Evolutionary conservation across 345 rosid species (phyloP).

Genomic region (Balakata baccata): DNA sequence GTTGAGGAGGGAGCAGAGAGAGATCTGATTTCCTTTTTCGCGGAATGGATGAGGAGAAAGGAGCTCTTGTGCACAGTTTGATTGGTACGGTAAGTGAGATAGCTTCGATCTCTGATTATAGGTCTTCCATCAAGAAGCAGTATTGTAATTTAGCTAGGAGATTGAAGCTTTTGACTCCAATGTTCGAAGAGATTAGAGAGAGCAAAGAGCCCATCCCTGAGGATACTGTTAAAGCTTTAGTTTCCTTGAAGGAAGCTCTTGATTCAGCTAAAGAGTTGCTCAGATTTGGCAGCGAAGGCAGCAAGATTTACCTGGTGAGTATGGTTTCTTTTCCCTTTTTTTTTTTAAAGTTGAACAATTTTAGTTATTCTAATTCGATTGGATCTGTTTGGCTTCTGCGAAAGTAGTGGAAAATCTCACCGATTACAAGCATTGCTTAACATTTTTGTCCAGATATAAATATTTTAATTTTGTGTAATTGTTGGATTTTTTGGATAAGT

Average conservation of each 20-base stretch:
- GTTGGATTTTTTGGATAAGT: not conserved
- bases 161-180: conserved; percentile 70
- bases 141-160: conserved; percentile 73
- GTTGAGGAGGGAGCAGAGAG: not conserved
- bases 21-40: conserved; percentile 3
- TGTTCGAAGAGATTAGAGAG: conserved; percentile 82
- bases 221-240: conserved; percentile 43
- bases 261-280: conserved; percentile 59
- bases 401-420: conserved; percentile 5
- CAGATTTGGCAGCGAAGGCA: conserved; percentile 72
- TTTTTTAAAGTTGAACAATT: not conserved
- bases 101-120: conserved; percentile 53
- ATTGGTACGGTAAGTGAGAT: conserved; percentile 69
- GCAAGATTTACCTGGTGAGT: conserved; percentile 94
- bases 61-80: conserved; percentile 43
- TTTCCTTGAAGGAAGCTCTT: conserved; percentile 48
- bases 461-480: not conserved
- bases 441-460: not conserved
- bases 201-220: conserved; percentile 50
- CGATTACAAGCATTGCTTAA: not conserved
- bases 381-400: conserved; percentile 45
- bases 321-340: conserved; percentile 8
- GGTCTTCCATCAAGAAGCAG: conserved; percentile 65
- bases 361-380: conserved; percentile 7
- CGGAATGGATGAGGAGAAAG: conserved; percentile 57